phyloP scores from a whole-genome alignment of 2,329 filamentous ascomycete genomes.

The Neopestalotiopsis sp. region DNA sequence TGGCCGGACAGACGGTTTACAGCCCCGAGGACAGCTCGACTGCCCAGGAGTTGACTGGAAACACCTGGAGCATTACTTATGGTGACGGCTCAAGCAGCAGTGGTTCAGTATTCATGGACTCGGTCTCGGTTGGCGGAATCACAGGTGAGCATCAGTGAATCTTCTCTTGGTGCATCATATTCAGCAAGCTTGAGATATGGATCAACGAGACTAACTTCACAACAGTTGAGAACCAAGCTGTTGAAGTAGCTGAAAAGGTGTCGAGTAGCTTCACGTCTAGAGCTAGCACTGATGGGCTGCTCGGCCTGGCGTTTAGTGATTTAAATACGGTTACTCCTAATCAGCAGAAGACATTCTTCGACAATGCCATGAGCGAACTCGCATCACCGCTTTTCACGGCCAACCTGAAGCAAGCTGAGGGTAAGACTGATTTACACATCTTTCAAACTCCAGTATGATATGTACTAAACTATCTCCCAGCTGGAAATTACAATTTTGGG shows the following conservation, averaged over 20 bases:
- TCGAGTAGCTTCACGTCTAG: conserved; percentile 45
- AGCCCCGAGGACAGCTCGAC: conserved; percentile 45
- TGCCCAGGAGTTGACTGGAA: conserved; percentile 41
- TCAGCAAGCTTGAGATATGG: no score
- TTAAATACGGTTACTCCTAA: conserved; percentile 49
- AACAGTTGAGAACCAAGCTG: conserved; percentile 45
- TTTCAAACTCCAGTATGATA: no score
- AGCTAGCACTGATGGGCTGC: conserved; percentile 45
- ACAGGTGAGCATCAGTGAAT: not conserved
- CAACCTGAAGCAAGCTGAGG: conserved; percentile 40
- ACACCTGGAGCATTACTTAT: conserved; percentile 48
- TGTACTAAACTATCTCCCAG: conserved; percentile 24
- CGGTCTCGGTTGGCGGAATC: conserved; percentile 47
- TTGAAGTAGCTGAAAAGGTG: conserved; percentile 48
- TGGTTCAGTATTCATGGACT: conserved; percentile 50
- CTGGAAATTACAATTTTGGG: conserved; percentile 44
- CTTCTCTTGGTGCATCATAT: no score
- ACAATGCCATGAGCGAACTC: conserved; percentile 39
- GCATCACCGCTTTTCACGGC: conserved; percentile 61
- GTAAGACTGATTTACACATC: no score
- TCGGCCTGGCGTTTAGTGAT: conserved; percentile 49
- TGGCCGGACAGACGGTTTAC: conserved; percentile 47
- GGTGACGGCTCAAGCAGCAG: conserved; percentile 41
- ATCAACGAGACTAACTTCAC: not conserved
- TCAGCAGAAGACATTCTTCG: conserved; percentile 50